Conservation (phyloP, 2,329 filamentous ascomycete species). For the Pseudodiploospora longispora region DNA sequence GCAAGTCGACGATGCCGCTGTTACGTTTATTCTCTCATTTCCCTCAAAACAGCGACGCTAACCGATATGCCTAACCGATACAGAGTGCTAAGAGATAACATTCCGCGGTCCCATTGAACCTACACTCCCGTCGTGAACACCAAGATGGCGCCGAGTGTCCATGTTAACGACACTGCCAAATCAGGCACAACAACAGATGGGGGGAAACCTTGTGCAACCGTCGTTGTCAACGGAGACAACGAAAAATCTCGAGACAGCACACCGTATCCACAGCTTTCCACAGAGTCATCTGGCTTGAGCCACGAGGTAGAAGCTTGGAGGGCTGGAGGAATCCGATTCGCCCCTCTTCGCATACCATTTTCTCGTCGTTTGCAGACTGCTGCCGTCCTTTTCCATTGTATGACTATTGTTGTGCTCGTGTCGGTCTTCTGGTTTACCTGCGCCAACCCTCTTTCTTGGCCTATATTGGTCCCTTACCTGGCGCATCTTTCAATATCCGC, state of each 20-base stretch:
- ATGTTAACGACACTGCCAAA: not conserved
- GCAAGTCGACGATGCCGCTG: too few species aligned
- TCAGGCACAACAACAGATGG: too few species aligned
- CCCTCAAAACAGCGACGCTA: too few species aligned
- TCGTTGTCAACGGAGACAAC: slow-evolving; percentile 7
- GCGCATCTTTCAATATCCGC: slow-evolving; percentile 77
- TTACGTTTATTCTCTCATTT: too few species aligned
- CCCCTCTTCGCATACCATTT: slow-evolving; percentile 67
- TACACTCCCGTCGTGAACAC: not conserved
- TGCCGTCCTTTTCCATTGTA: slow-evolving; percentile 65
- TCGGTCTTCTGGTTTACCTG: slow-evolving; percentile 85
- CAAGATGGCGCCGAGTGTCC: not conserved
- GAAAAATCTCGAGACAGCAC: slow-evolving; percentile 5
- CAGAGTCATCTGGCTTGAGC: slow-evolving; percentile 8
- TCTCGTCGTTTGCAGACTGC: slow-evolving; percentile 68
- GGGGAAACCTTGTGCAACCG: not conserved
- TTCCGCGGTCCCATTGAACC: too few species aligned
- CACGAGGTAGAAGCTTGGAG: slow-evolving; percentile 25
- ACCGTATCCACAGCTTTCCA: slow-evolving; percentile 21
- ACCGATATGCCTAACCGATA: too few species aligned
- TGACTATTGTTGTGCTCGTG: slow-evolving; percentile 61
- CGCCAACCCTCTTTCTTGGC: slow-evolving; percentile 88
- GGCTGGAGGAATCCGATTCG: slow-evolving; percentile 64
- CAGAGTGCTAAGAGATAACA: too few species aligned
- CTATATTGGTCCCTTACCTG: slow-evolving; percentile 65